A percentile compares a stretch with the other conserved stretches of the same genome.
Evolutionary conservation across 2,329 filamentous ascomycete genomes (phyloP).

Genomic region (Hortaea sp.): DNA sequence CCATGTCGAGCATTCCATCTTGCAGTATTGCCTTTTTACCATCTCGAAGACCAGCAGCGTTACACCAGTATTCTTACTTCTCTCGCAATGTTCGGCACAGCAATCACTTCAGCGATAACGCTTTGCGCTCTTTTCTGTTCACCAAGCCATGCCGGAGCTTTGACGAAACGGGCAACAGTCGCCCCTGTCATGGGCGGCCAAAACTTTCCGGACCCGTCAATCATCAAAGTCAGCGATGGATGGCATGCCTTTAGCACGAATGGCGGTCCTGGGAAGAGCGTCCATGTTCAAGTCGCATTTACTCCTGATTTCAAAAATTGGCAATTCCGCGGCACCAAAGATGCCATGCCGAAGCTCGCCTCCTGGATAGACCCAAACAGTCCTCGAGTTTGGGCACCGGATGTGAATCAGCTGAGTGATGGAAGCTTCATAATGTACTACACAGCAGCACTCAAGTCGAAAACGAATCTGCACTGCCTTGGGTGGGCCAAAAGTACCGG

Average conservation of each 20-base stretch:
- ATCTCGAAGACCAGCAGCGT: no score
- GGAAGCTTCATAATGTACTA: conserved; percentile 22
- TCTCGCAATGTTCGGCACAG: no score
- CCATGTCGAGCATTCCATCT: no score
- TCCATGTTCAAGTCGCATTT: conserved; percentile 42
- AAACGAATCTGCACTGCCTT: conserved; percentile 15
- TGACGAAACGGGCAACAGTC: background rate
- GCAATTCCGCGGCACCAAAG: conserved; percentile 37
- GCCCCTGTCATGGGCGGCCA: conserved; percentile 12
- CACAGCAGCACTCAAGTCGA: conserved; percentile 8
- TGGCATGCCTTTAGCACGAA: conserved; percentile 45
- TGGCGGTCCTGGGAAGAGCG: conserved; percentile 31
- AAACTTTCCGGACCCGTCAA: conserved; percentile 41
- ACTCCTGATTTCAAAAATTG: conserved; percentile 39
- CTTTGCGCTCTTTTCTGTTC: no score
- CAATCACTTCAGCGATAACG: no score
- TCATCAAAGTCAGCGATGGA: conserved; percentile 38
- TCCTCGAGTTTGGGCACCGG: conserved; percentile 48
- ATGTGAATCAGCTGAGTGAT: conserved; percentile 38
- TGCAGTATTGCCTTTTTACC: no score
- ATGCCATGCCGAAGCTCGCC: conserved; percentile 42
- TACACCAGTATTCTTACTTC: no score
- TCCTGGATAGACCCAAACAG: conserved; percentile 41
- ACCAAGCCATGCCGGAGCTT: no score
- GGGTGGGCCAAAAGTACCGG: conserved; percentile 16